phyloP scores from a whole-genome alignment of 768 basidiomycete genomes.

The Fibroporia radiculosa region DNA sequence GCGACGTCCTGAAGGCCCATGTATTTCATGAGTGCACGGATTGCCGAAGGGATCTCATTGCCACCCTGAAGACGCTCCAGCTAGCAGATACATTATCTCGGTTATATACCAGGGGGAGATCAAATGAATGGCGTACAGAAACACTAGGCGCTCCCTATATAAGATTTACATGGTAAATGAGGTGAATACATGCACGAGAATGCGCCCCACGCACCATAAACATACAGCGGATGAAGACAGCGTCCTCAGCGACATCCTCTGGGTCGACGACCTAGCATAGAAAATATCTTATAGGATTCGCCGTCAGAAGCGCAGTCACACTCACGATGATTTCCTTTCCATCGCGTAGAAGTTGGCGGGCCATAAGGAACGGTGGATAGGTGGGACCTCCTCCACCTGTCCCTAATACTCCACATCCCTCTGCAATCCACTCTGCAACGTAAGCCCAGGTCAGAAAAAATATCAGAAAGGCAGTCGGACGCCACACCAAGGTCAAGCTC shows the following conservation, averaged over 20 bases:
- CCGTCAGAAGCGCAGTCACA: conserved; percentile 2
- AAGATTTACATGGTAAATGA: background rate
- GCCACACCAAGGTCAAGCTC: conserved; percentile 29
- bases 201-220: conserved; percentile 17
- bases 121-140: conserved; percentile 7
- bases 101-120: background rate
- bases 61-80: conserved; percentile 21
- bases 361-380: conserved; percentile 40
- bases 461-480: conserved; percentile 17
- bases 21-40: conserved; percentile 17
- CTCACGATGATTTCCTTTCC: conserved; percentile 27
- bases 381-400: conserved; percentile 60
- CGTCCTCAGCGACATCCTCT: conserved; percentile 33
- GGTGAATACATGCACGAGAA: background rate
- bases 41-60: conserved; percentile 17
- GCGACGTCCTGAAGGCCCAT: conserved; percentile 15
- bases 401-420: conserved; percentile 56
- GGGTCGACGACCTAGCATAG: conserved; percentile 21
- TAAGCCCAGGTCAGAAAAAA: conserved; percentile 28
- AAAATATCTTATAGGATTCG: background rate
- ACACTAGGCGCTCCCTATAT: conserved; percentile 20
- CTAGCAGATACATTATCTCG: conserved; percentile 2
- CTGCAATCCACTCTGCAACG: conserved; percentile 52
- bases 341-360: conserved; percentile 43
- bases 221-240: conserved; percentile 20